Percentiles rank a stretch among this genome's conserved stretches.
These are phyloP conservation scores for Dichotomocladium elegans DNA, from an alignment of 371 early-diverging fungal species.

Conservation along the genomic window DNA sequence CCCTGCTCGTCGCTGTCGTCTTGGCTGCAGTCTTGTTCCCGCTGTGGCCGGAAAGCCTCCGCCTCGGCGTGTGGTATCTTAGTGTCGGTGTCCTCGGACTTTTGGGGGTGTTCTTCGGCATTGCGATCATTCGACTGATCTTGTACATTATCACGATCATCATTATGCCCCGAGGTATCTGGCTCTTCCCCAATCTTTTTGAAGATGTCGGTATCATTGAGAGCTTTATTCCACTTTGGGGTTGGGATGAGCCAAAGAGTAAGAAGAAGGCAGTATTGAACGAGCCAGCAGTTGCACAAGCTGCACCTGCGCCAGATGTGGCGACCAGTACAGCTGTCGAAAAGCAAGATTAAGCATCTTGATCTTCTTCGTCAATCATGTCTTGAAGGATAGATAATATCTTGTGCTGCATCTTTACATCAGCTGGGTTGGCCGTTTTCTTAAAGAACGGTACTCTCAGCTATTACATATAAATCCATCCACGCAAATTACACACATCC, in stretches of 20 bases:
- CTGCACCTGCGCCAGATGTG: neutral
- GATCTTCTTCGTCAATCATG: slow-evolving; percentile 23
- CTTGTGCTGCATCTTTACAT: slow-evolving; percentile 34
- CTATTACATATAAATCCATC: slow-evolving; percentile 8
- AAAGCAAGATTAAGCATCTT: neutral
- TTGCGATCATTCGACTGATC: slow-evolving; percentile 88
- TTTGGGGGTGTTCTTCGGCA: slow-evolving; percentile 86
- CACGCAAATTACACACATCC: neutral
- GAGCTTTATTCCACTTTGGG: slow-evolving; percentile 96
- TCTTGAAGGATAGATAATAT: slow-evolving; percentile 35
- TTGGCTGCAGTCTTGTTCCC: slow-evolving; percentile 97
- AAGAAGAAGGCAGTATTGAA: slow-evolving; percentile 8
- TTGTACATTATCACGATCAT: slow-evolving; percentile 82
- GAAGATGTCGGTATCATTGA: slow-evolving; percentile 98
- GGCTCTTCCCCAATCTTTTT: slow-evolving; percentile 99
- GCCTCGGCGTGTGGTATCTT: slow-evolving; percentile 89
- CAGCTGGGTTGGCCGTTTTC: slow-evolving; percentile 18
- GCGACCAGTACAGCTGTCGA: neutral
- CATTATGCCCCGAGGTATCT: slow-evolving; percentile 84
- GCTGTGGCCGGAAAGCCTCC: slow-evolving; percentile 91
- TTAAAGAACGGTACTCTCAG: slow-evolving; percentile 40
- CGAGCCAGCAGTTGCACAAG: neutral
- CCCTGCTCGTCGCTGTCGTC: slow-evolving; percentile 70
- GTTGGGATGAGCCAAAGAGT: slow-evolving; percentile 75
- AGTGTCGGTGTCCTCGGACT: slow-evolving; percentile 84